phyloP scores from a whole-genome alignment of 225 moss, liverwort and hornwort species.

The Polytrichum formosum region DNA sequence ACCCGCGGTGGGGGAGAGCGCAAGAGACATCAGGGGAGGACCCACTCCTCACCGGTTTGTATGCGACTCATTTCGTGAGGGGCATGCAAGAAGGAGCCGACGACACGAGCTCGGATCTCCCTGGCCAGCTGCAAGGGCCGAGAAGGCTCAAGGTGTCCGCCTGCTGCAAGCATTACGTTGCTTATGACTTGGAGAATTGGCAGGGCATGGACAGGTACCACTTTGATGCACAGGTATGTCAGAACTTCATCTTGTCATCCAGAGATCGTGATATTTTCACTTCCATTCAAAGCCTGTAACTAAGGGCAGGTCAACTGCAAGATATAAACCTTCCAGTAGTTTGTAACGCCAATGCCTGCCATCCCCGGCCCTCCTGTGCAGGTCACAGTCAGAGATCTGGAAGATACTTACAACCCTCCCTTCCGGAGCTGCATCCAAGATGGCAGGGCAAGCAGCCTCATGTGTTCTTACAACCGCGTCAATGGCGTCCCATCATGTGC shows the following conservation, averaged over 20 bases:
- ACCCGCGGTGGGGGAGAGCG: constrained; percentile 36
- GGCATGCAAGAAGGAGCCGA: constrained; percentile 25
- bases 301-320: too few relatives aligned
- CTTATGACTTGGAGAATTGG: constrained; percentile 42
- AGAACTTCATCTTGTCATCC: background rate
- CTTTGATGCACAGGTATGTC: constrained; percentile 26
- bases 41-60: constrained; percentile 15
- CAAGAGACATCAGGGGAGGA: constrained; percentile 43
- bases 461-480: constrained; percentile 40
- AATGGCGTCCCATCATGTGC: constrained; percentile 40
- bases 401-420: constrained; percentile 42
- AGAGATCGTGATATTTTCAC: too few relatives aligned
- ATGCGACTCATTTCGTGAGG: constrained; percentile 16
- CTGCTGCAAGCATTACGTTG: constrained; percentile 39
- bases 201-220: constrained; percentile 30
- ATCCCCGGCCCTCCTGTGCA: background rate
- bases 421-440: constrained; percentile 33
- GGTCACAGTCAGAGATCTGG: constrained; percentile 31
- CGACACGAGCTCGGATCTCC: too few relatives aligned
- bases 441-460: constrained; percentile 36
- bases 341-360: too few relatives aligned
- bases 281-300: too few relatives aligned
- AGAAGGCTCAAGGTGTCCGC: constrained; percentile 33
- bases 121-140: constrained; percentile 1
- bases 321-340: too few relatives aligned